Conservation (phyloP, 164 flowering plant genomes). For the Platanus orientalis region DNA sequence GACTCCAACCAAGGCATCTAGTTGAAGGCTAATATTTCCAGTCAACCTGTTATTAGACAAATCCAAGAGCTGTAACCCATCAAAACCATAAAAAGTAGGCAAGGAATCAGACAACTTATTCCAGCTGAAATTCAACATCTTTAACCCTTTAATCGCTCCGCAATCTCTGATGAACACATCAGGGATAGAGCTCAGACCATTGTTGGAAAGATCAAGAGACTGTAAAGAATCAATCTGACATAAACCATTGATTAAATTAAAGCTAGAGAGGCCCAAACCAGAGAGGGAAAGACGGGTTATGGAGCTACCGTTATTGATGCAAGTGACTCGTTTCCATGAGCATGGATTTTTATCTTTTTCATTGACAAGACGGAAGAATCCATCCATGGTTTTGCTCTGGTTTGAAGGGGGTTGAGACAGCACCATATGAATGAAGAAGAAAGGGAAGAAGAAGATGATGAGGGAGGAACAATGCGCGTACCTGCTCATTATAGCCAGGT, state of each 20-base stretch:
- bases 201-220: slow-evolving; percentile 51
- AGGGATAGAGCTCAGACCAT: slow-evolving; percentile 36
- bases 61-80: slow-evolving; percentile 44
- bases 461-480: slow-evolving; percentile 8
- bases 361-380: slow-evolving; percentile 2
- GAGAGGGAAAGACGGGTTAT: slow-evolving; percentile 34
- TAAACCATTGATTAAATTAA: slow-evolving; percentile 29
- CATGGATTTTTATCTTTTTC: slow-evolving; percentile 35
- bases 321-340: slow-evolving; percentile 48
- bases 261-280: slow-evolving; percentile 26
- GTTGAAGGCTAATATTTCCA: slow-evolving; percentile 41
- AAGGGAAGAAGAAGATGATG: neutral
- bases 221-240: slow-evolving; percentile 47
- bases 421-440: slow-evolving; percentile 19
- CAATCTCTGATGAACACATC: slow-evolving; percentile 39
- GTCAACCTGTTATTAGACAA: slow-evolving; percentile 40
- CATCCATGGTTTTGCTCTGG: slow-evolving; percentile 37
- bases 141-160: slow-evolving; percentile 35
- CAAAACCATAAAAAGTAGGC: slow-evolving; percentile 48
- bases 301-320: slow-evolving; percentile 25
- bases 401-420: slow-evolving; percentile 23
- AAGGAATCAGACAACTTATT: slow-evolving; percentile 36
- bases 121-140: slow-evolving; percentile 44
- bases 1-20: slow-evolving; percentile 40
- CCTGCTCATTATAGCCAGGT: slow-evolving; percentile 23